These are phyloP conservation scores for Ogataea allantospora DNA, from an alignment of 805 yeast species.

Conservation along the genomic window DNA sequence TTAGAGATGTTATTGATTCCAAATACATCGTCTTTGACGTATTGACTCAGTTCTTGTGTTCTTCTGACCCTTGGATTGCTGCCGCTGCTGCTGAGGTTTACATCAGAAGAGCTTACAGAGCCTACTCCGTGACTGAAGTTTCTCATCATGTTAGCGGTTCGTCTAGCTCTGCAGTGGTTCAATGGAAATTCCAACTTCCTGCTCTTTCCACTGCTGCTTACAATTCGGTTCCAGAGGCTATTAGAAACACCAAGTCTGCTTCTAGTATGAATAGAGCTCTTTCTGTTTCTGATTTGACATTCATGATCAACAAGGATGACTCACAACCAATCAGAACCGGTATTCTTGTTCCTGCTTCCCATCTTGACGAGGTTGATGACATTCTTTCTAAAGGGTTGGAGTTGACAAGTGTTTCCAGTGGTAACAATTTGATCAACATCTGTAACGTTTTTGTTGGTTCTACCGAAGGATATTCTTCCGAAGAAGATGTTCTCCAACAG, in stretches of 20 bases:
- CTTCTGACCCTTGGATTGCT: constrained; percentile 82
- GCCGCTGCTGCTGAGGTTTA: constrained; percentile 97
- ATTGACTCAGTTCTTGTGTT: constrained; percentile 82
- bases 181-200: constrained; percentile 89
- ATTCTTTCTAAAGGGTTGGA: constrained; percentile 73
- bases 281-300: constrained; percentile 89
- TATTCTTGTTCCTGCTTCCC: constrained; percentile 74
- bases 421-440: constrained; percentile 64
- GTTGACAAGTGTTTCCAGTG: constrained; percentile 51
- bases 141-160: constrained; percentile 51
- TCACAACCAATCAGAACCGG: constrained; percentile 80
- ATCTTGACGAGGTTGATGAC: constrained; percentile 89
- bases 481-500: constrained; percentile 62
- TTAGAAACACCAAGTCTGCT: constrained; percentile 39
- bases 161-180: constrained; percentile 62
- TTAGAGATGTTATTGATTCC: constrained; percentile 92
- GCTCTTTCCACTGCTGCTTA: constrained; percentile 68
- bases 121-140: constrained; percentile 82
- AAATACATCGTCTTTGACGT: constrained; percentile 96
- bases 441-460: constrained; percentile 76
- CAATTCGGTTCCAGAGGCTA: constrained; percentile 58
- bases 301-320: constrained; percentile 67
- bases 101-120: constrained; percentile 94
- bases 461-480: constrained; percentile 70
- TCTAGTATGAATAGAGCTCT: constrained; percentile 72